Conservation (phyloP, 345 rosid genomes). For the Eucalyptus virginea region DNA sequence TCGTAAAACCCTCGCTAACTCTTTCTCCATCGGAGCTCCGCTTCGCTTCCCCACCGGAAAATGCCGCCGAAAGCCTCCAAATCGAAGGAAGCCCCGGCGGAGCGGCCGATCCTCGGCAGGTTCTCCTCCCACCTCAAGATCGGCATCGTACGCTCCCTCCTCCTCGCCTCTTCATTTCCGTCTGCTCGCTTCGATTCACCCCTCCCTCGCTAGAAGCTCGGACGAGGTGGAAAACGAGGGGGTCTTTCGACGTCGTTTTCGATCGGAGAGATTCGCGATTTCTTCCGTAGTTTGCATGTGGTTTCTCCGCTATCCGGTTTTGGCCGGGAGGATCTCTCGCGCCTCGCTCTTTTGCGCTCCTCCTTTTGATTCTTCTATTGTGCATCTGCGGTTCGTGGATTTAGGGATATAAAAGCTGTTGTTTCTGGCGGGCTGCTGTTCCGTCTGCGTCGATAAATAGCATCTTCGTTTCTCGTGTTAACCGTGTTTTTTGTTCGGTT, state of each 20-base stretch:
- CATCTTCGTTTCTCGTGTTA: background rate
- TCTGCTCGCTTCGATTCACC: background rate
- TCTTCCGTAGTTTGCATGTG: background rate
- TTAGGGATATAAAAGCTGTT: background rate
- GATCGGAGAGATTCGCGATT: background rate
- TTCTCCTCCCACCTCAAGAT: slow-evolving; percentile 99
- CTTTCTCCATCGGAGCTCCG: background rate
- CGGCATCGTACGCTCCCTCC: slow-evolving; percentile 50
- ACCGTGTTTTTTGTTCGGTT: background rate
- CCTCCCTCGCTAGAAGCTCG: background rate
- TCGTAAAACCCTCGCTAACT: slow-evolving; percentile 23
- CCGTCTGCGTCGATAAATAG: background rate
- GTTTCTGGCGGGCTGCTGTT: background rate
- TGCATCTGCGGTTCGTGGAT: background rate
- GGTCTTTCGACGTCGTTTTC: background rate
- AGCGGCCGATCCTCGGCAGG: slow-evolving; percentile 92
- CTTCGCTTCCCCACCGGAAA: background rate
- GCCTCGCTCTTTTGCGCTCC: background rate
- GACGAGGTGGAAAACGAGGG: background rate
- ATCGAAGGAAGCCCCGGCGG: slow-evolving; percentile 81
- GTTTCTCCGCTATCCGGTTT: background rate
- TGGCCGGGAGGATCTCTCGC: background rate
- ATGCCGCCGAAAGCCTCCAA: slow-evolving; percentile 96
- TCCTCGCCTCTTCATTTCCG: background rate
- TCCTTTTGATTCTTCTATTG: background rate